A percentile compares a stretch with the other conserved stretches of the same genome.
These are phyloP conservation scores for Theobroma grandiflorum DNA, from an alignment of 441 rosid genomes.

Conservation along the genomic window DNA sequence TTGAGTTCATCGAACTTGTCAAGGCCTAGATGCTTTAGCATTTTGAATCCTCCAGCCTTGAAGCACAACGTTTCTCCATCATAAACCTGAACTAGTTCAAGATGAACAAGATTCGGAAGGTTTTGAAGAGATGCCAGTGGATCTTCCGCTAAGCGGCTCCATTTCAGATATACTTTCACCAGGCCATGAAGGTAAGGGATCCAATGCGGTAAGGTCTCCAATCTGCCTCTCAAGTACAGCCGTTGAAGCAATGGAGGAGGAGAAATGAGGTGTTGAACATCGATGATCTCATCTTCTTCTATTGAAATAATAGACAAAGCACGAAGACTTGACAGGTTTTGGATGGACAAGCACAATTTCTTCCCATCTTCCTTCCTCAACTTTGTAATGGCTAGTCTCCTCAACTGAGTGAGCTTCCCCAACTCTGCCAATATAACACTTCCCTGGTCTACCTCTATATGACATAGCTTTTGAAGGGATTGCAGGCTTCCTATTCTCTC, in stretches of 20 bases:
- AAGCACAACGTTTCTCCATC: conserved; percentile 39
- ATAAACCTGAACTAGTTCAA: conserved; percentile 45
- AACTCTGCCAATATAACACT: conserved; percentile 31
- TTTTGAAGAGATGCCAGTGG: conserved; percentile 36
- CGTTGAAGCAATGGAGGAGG: conserved; percentile 45
- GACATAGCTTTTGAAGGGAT: conserved; percentile 47
- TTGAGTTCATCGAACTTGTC: conserved; percentile 40
- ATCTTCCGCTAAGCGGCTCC: conserved; percentile 43
- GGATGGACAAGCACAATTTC: conserved; percentile 43
- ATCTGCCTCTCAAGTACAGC: conserved; percentile 44
- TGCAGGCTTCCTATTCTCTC: conserved; percentile 39
- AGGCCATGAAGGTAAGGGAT: conserved; percentile 36
- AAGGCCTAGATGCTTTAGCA: conserved; percentile 46
- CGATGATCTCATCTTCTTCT: conserved; percentile 32
- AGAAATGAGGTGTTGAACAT: conserved; percentile 27
- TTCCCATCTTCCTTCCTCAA: conserved; percentile 42
- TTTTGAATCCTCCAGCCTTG: conserved; percentile 39
- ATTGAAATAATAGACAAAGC: conserved; percentile 40
- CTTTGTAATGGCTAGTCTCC: conserved; percentile 47
- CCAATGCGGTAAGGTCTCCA: conserved; percentile 44
- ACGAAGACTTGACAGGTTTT: conserved; percentile 36
- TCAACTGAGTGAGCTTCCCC: conserved; percentile 44
- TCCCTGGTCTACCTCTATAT: conserved; percentile 34
- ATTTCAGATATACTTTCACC: conserved; percentile 40
- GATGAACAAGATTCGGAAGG: conserved; percentile 44